Evolutionary conservation across 345 rosid genomes (phyloP).

Genomic region (Salix udensis): DNA sequence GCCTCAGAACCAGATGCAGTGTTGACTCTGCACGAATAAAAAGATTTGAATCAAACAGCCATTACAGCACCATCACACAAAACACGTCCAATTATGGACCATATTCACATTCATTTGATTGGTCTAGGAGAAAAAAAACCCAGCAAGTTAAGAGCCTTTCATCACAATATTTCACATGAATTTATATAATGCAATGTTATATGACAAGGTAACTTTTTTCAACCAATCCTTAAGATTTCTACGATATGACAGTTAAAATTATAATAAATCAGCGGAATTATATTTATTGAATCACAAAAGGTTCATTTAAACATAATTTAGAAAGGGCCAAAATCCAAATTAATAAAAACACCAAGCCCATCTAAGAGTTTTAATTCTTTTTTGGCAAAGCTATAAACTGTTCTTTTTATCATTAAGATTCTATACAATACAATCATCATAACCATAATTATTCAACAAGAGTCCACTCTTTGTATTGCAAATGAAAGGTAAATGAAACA

Average conservation of each 20-base stretch:
- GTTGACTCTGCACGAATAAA: slow-evolving; percentile 50
- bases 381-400: background rate
- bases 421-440: background rate
- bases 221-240: too few relatives aligned
- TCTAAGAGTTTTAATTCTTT: too few relatives aligned
- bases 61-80: background rate
- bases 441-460: background rate
- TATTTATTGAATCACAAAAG: too few relatives aligned
- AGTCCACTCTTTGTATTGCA: background rate
- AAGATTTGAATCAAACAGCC: background rate
- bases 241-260: too few relatives aligned
- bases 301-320: background rate
- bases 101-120: background rate
- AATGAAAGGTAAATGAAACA: background rate
- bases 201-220: too few relatives aligned
- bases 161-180: background rate
- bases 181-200: background rate
- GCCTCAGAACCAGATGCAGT: slow-evolving; percentile 79
- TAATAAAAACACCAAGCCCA: too few relatives aligned
- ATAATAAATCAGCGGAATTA: too few relatives aligned
- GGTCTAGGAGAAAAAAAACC: background rate
- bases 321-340: background rate
- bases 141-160: background rate
- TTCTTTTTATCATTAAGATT: background rate
- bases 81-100: background rate